Base-by-base conservation (phyloP, 306 rosid species). In the Prunus mira region DNA sequence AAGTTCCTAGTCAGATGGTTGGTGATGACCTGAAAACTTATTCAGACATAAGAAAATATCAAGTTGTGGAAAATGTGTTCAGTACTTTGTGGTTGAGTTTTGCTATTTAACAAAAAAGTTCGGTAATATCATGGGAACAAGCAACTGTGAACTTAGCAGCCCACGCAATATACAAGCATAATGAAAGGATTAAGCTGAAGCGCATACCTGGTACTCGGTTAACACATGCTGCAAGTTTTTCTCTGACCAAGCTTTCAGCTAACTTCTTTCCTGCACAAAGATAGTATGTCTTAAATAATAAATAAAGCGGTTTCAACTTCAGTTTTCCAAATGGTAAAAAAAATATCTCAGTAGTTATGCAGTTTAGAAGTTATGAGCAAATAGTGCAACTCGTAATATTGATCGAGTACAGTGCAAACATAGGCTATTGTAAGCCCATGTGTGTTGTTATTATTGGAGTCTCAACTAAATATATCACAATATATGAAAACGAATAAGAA, bases 141-240 rank as follows among this genome's bases (percentile, higher is more conserved):
- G 52, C 10, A 38, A 32, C 55, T n/a, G 6, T 52, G n/a, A 71
- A 41, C 51, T 71, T 72, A 27, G 49, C 15, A 72, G 41, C 67
- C 55, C 43, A 15, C 3, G 25, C 27, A n/a, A 17, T 25, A 25
- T 19, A 28, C n/a, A 63, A 69, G 9, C 45, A 46, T 15, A 47
- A 41, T 24, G 14, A 10, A 25, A 56, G 3, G 34, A 27, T 11
- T 45, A 60, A 45, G 3, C 30, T 32, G 65, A 72, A 83, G 60
- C n/a, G 27, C 65, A 73, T 81, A 92, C 97, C 97, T 1, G 99
- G 96, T 25, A 95, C 87, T 78, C 89, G 81, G 78, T 95, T 95
- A 19, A 92, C 97, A 83, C 97, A 95, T 52, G 99, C 99, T 41
- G 99, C 99, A 82, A 95, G 97, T 78, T 87, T 91, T 80, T 95